Conservation (phyloP, 2,329 filamentous ascomycete genomes). For the Tolypocladium ophioglossoides region DNA sequence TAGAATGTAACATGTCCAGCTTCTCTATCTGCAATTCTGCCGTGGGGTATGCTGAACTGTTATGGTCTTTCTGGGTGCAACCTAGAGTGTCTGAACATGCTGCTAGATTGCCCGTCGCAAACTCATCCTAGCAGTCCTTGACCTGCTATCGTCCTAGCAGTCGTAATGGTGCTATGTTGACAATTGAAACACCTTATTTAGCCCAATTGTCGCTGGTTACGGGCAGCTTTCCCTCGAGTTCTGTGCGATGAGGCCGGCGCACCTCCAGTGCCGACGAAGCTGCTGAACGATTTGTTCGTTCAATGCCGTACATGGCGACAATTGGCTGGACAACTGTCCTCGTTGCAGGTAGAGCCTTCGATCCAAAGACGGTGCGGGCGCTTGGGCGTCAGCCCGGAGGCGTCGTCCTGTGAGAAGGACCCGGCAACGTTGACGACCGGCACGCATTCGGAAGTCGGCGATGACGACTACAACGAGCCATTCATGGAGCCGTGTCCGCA, state of each 20-base stretch:
- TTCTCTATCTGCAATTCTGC: neutral
- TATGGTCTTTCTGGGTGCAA: neutral
- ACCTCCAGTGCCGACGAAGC: neutral
- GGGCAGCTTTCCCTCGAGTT: neutral
- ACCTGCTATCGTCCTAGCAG: neutral
- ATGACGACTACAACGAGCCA: neutral
- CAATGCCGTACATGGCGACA: neutral
- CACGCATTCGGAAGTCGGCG: neutral
- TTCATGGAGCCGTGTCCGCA: constrained; percentile 16
- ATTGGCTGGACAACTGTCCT: too few relatives aligned
- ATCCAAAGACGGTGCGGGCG: neutral
- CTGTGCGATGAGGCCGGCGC: neutral
- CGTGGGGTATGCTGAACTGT: too few relatives aligned
- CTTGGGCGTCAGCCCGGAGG: neutral
- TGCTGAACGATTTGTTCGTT: neutral
- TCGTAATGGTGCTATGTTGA: neutral
- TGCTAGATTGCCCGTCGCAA: neutral
- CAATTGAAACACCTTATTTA: too few relatives aligned
- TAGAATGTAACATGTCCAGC: neutral
- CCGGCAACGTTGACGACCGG: neutral
- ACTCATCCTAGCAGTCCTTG: neutral
- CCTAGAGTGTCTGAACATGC: too few relatives aligned
- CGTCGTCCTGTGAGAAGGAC: neutral
- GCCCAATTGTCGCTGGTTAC: neutral
- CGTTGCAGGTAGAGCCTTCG: neutral